Conservation (phyloP, 2,329 filamentous ascomycete genomes). For the Xylariaceae sp. region DNA sequence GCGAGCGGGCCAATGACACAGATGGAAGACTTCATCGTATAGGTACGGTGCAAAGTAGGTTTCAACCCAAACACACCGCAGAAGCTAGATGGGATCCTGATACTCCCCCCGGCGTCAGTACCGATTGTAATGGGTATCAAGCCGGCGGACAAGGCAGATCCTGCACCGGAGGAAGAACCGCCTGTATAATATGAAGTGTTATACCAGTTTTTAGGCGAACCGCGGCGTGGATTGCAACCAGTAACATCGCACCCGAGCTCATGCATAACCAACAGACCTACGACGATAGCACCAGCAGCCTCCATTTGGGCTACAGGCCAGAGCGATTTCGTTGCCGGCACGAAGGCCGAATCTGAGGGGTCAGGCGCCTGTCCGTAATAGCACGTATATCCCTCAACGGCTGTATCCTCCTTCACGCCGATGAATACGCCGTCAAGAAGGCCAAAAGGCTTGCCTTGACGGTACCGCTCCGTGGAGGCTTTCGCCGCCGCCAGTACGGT, state of each 20-base stretch:
- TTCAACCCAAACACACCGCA: constrained; percentile 87
- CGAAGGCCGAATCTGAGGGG: constrained; percentile 59
- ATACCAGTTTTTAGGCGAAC: constrained; percentile 79
- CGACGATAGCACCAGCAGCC: constrained; percentile 75
- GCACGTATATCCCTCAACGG: constrained; percentile 72
- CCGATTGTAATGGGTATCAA: constrained; percentile 78
- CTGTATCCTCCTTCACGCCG: constrained; percentile 82
- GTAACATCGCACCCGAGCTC: constrained; percentile 81
- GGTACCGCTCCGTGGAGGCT: constrained; percentile 76
- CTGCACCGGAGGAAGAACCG: constrained; percentile 80
- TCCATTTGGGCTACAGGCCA: constrained; percentile 77
- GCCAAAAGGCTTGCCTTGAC: constrained; percentile 68
- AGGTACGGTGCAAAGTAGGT: constrained; percentile 74
- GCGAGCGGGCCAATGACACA: constrained; percentile 78
- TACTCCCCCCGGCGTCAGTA: constrained; percentile 77
- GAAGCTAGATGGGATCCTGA: constrained; percentile 76
- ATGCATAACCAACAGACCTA: constrained; percentile 82
- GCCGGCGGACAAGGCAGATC: constrained; percentile 72
- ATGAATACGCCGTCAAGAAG: constrained; percentile 83
- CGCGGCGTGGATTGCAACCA: constrained; percentile 80
- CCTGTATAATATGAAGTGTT: constrained; percentile 80
- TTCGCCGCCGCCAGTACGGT: constrained; percentile 71
- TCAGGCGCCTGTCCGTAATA: constrained; percentile 70
- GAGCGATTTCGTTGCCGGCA: constrained; percentile 59
- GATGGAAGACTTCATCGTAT: constrained; percentile 59